Evolutionary conservation across 2,329 filamentous ascomycete genomes (phyloP).

Genomic region (Cladosporium sp.): DNA sequence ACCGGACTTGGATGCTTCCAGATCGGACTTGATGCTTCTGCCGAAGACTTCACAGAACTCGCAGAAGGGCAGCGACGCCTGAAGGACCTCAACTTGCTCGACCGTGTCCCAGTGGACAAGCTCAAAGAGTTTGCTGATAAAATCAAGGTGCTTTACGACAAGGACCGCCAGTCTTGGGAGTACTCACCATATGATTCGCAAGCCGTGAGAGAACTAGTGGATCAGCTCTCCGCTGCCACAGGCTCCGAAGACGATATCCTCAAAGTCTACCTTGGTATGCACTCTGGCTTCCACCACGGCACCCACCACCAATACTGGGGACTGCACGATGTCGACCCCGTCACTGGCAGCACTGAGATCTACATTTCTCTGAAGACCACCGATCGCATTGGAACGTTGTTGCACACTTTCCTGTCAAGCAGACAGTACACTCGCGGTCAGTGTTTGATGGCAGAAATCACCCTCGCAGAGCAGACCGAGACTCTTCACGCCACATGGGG

Average conservation of each 20-base stretch:
- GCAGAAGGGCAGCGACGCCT: conserved; percentile 43
- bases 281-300: conserved; percentile 22
- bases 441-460: conserved; percentile 38
- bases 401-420: conserved; percentile 45
- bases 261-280: conserved; percentile 20
- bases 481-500: conserved; percentile 17
- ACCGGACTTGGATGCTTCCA: conserved; percentile 36
- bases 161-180: conserved; percentile 8
- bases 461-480: conserved; percentile 22
- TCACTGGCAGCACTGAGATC: conserved; percentile 31
- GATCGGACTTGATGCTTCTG: conserved; percentile 40
- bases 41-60: conserved; percentile 42
- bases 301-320: conserved; percentile 23
- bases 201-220: conserved; percentile 19
- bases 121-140: conserved; percentile 28
- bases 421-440: conserved; percentile 35
- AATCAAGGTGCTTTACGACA: conserved; percentile 18
- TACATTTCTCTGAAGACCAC: conserved; percentile 43
- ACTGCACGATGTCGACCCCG: conserved; percentile 17
- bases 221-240: conserved; percentile 15
- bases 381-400: conserved; percentile 39
- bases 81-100: conserved; percentile 37
- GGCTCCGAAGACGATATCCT: conserved; percentile 14
- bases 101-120: conserved; percentile 34
- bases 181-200: conserved; percentile 9